phyloP scores from a whole-genome alignment of 2,329 filamentous ascomycete species.

The Colletotrichum karsti region DNA sequence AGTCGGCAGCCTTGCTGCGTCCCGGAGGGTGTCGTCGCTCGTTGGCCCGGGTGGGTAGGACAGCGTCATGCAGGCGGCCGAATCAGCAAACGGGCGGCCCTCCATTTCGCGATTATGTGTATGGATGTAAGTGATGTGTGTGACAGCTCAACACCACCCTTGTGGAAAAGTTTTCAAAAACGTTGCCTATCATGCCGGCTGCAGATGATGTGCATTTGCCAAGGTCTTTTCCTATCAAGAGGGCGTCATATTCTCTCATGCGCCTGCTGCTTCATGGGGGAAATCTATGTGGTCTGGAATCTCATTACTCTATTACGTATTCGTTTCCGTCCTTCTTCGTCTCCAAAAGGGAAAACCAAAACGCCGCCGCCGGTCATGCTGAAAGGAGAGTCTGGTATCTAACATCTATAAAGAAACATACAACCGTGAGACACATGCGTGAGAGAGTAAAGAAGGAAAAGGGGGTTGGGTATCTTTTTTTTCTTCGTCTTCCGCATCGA shows the following conservation, averaged over 20 bases:
- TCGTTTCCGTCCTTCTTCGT: neutral
- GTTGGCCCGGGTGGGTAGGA: slow-evolving; percentile 28
- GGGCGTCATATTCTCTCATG: neutral
- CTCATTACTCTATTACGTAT: neutral
- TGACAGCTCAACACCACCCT: too few species aligned
- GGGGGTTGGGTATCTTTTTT: slow-evolving; percentile 24
- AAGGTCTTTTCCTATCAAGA: neutral
- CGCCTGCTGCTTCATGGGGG: neutral
- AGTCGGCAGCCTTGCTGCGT: neutral
- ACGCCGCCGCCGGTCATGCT: neutral
- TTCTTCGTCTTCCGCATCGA: slow-evolving; percentile 3
- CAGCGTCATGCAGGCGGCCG: slow-evolving; percentile 36
- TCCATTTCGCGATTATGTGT: neutral
- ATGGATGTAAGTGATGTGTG: neutral
- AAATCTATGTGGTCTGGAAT: neutral
- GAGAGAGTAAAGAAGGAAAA: neutral
- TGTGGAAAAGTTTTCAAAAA: too few species aligned
- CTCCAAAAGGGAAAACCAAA: neutral
- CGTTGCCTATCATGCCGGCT: neutral
- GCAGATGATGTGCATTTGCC: neutral
- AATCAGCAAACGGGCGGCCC: slow-evolving; percentile 33
- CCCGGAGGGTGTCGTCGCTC: slow-evolving; percentile 3
- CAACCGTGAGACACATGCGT: slow-evolving; percentile 4
- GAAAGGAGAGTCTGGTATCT: slow-evolving; percentile 9
- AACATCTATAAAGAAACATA: slow-evolving; percentile 7